Conservation (phyloP, 2,329 filamentous ascomycete genomes). For the Colletotrichum phormii region DNA sequence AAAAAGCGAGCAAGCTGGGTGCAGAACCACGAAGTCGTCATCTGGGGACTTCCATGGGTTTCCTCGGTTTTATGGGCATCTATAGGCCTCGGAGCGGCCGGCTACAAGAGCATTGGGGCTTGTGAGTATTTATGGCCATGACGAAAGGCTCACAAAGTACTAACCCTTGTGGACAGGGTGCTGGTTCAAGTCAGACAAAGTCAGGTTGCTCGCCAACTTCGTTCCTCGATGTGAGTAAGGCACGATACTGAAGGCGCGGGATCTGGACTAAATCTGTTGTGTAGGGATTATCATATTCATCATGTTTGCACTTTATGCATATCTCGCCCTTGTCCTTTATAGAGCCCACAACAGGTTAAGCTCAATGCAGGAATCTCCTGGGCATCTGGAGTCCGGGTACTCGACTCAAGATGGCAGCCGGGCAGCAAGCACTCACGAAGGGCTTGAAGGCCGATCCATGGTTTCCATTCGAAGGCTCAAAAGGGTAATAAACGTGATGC, state of each 20-base stretch:
- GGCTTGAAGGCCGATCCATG: background rate
- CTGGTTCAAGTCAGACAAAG: constrained; percentile 53
- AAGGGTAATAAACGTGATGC: constrained; percentile 15
- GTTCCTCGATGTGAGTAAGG: constrained; percentile 48
- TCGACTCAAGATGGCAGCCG: constrained; percentile 3
- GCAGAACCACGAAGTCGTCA: constrained; percentile 46
- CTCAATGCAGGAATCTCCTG: constrained; percentile 42
- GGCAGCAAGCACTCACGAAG: background rate
- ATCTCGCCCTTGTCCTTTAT: constrained; percentile 52
- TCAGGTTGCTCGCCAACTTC: constrained; percentile 54
- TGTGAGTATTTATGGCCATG: constrained; percentile 28
- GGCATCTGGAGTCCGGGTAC: background rate
- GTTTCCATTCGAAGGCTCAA: constrained; percentile 39
- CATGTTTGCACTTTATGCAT: constrained; percentile 51
- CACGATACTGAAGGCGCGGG: no score
- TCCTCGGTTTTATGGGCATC: constrained; percentile 50
- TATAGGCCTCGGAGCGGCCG: constrained; percentile 43
- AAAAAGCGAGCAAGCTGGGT: constrained; percentile 50
- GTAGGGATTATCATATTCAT: constrained; percentile 49
- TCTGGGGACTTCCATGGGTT: constrained; percentile 51
- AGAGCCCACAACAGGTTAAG: constrained; percentile 49
- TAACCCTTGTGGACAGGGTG: constrained; percentile 43
- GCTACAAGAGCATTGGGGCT: constrained; percentile 49
- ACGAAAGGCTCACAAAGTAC: background rate
- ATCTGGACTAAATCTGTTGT: background rate